Percentiles rank a stretch among this genome's conserved stretches.
Conservation (phyloP, 1,284 basidiomycete genomes). For the Cryptococcus amylolentus region DNA sequence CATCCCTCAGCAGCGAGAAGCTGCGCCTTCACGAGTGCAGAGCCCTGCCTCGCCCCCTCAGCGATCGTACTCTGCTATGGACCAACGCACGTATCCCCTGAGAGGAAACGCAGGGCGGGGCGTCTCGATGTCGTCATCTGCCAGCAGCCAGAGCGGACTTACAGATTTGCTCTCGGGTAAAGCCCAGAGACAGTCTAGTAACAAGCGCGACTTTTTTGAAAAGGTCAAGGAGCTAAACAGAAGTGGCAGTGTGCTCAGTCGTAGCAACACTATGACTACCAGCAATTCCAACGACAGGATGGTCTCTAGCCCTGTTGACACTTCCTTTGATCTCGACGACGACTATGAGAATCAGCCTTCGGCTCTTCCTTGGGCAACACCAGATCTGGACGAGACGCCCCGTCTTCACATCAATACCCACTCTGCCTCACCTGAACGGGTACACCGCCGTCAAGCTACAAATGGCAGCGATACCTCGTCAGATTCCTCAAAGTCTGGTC, state of each 20-base stretch:
- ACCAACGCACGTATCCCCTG: constrained; percentile 9
- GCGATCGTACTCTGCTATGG: constrained; percentile 22
- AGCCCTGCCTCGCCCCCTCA: constrained; percentile 13
- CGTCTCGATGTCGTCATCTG: constrained; percentile 17
- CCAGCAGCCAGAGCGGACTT: constrained; percentile 3
- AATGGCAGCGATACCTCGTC: constrained; percentile 38
- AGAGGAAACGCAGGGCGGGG: constrained; percentile 7
- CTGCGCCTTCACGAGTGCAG: background rate
- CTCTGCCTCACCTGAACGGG: background rate
- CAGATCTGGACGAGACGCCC: constrained; percentile 17
- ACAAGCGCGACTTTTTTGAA: constrained; percentile 51
- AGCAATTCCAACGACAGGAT: constrained; percentile 3
- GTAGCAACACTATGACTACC: constrained; percentile 20
- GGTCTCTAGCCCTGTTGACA: constrained; percentile 20
- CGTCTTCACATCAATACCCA: constrained; percentile 7
- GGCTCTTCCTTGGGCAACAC: constrained; percentile 41
- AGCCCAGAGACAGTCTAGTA: constrained; percentile 10
- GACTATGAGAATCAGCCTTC: constrained; percentile 29
- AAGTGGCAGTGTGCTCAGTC: background rate
- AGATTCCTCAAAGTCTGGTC: constrained; percentile 19
- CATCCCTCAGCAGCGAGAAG: background rate
- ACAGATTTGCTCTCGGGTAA: constrained; percentile 17
- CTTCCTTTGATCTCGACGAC: constrained; percentile 16
- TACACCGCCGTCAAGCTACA: constrained; percentile 29
- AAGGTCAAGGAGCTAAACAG: constrained; percentile 51